Evolutionary conservation across 352 stramenopile genomes (phyloP), one percentile per base, ranked within the genome.

Genomic region (Globisporangium okanoganense): DNA sequence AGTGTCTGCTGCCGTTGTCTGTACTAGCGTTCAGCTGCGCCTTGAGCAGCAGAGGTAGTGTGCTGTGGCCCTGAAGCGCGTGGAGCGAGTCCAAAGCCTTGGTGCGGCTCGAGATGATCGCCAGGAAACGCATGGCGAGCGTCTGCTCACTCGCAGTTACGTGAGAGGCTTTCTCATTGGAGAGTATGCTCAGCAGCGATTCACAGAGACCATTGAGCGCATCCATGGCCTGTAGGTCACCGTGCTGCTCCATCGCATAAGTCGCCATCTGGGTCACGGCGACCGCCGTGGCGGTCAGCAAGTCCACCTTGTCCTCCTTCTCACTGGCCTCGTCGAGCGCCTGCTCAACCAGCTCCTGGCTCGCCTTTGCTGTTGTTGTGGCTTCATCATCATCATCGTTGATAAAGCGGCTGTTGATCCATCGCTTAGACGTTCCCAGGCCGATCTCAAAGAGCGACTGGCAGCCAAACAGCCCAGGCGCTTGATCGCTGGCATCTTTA

Each of bases 251-350:
- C 69, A 85, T 82, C 24, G 35, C 52, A 49, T 81, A 70, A 1
- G 61, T 70, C 16, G 73, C 75, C 62, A 85, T 75, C 20, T 77
- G 78, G 5, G 72, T 45, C 27, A 82, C 56, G 18, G 82, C 72
- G 29, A 68, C 70, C 12, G 65, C 68, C 18, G 65, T 67, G 1
- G 76, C 69, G 1, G 43, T 29, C 18, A 82, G 53, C 2, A 65
- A 24, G 33, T 77, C 61, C 50, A 66, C 58, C 2, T 71, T 54
- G 22, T 78, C 62, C 10, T 78, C 65, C 8, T 54, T 56, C 5
- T 56, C 38, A 18, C 16, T 59, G 9, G 38, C 24, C 7, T 58
- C 52, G 12, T 58, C 54, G 2, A 61, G 38, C 40, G 48, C 44
- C 38, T 60, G 27, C 14, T 60, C 38, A 6, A 40, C 51, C 12